Evolutionary conservation across 495 filamentous ascomycete species (phyloP).

Genomic region (Ramalina peruviana): DNA sequence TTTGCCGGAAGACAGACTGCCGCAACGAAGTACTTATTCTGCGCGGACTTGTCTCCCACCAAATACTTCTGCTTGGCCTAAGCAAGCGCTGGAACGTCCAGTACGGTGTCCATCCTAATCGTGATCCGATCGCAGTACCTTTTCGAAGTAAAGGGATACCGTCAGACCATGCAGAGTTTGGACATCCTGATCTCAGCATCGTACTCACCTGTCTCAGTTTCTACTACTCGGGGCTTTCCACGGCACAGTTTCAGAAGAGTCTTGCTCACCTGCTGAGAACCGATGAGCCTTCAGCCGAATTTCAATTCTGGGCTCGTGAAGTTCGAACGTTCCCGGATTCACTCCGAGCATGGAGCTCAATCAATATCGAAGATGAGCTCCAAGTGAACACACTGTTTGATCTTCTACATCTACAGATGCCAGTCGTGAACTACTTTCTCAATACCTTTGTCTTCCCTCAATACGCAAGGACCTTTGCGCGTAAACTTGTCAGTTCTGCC

Average conservation of each 20-base stretch:
- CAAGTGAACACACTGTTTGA: too few species aligned
- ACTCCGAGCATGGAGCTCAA: conserved; percentile 33
- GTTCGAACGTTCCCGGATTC: conserved; percentile 21
- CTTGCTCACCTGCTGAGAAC: conserved; percentile 35
- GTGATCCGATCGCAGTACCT: conserved; percentile 46
- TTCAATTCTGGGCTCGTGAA: conserved; percentile 36
- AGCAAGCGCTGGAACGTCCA: conserved; percentile 54
- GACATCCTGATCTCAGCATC: conserved; percentile 58
- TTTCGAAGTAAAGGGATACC: conserved; percentile 59
- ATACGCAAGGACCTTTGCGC: conserved; percentile 48
- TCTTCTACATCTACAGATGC: too few species aligned
- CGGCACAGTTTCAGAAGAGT: too few species aligned
- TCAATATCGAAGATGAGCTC: conserved; percentile 54
- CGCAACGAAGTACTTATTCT: too few species aligned
- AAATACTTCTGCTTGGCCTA: conserved; percentile 41
- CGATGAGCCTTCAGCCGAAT: conserved; percentile 42
- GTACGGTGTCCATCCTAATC: conserved; percentile 37
- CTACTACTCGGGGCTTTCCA: conserved; percentile 56
- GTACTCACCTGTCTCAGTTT: conserved; percentile 54
- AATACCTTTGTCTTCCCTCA: conserved; percentile 48
- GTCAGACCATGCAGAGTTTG: conserved; percentile 50
- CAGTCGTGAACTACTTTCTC: too few species aligned
- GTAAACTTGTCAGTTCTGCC: conserved; percentile 53
- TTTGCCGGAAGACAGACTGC: too few species aligned
- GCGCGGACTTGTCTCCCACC: conserved; percentile 43